phyloP scores from a whole-genome alignment of 2,329 filamentous ascomycete genomes.

The Diaporthe destruens region DNA sequence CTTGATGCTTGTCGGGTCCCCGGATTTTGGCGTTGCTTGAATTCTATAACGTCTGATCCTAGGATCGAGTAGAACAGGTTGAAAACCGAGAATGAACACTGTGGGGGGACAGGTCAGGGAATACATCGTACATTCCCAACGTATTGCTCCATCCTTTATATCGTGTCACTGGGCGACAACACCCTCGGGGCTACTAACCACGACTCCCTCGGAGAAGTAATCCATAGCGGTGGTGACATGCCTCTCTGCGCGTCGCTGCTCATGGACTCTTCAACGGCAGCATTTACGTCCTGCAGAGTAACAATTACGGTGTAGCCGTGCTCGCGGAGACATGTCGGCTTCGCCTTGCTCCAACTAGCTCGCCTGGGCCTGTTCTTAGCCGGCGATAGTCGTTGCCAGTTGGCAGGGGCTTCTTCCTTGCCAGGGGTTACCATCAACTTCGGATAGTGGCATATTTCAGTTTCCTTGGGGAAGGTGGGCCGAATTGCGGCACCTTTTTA shows the following conservation, averaged over 20 bases:
- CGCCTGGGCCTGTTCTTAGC: conserved; percentile 3
- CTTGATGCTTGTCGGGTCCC: not conserved
- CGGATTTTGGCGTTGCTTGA: not conserved
- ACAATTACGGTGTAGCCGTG: conserved; percentile 4
- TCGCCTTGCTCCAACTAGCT: conserved; percentile 8
- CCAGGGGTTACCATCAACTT: not conserved
- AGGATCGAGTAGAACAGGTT: not conserved
- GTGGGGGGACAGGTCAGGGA: not conserved
- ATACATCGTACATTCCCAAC: not conserved
- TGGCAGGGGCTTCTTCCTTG: not conserved
- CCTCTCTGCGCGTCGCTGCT: not conserved
- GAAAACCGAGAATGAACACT: not conserved
- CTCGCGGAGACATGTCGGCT: conserved; percentile 1
- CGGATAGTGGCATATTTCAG: not conserved
- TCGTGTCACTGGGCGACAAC: too few species aligned
- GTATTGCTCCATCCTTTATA: not conserved
- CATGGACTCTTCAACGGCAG: not conserved
- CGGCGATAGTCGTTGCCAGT: not conserved
- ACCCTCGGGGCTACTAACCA: not conserved
- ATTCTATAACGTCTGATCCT: not conserved
- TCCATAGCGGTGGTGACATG: not conserved
- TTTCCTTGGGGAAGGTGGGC: not conserved
- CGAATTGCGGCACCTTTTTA: not conserved
- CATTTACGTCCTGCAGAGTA: conserved; percentile 1
- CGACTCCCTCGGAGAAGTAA: not conserved